Conservation (phyloP, 495 filamentous ascomycete genomes). For the Geoglossum glabrum region DNA sequence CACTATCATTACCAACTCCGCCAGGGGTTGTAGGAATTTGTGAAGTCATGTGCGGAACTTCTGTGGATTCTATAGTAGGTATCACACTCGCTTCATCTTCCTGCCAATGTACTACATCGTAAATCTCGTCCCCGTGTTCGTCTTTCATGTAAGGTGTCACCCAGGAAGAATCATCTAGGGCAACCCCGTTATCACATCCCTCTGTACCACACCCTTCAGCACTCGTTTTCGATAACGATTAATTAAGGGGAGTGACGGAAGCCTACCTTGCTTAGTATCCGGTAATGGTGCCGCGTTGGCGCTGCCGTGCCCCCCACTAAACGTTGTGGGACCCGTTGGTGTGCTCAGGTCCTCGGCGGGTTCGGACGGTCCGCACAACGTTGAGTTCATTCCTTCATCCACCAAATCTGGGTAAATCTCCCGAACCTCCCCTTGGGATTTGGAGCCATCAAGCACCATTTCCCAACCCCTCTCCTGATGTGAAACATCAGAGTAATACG, state of each 20-base stretch:
- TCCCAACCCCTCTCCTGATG: neutral
- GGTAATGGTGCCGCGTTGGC: neutral
- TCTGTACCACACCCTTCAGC: neutral
- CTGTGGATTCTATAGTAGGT: neutral
- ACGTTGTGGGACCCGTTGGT: neutral
- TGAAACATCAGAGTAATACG: neutral
- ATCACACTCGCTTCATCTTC: neutral
- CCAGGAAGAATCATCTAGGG: neutral
- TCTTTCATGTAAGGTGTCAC: too few species aligned
- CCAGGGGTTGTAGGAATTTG: neutral
- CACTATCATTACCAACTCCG: neutral
- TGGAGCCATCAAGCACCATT: neutral
- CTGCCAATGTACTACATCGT: too few species aligned
- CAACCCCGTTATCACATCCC: neutral
- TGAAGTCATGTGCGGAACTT: neutral
- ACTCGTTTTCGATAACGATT: neutral
- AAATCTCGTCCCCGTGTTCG: too few species aligned
- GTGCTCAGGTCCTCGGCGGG: neutral
- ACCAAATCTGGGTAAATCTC: neutral
- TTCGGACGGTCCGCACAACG: neutral
- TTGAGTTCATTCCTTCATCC: neutral
- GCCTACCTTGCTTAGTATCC: neutral
- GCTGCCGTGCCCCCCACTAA: neutral
- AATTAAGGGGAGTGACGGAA: neutral
- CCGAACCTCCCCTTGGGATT: neutral